Evolutionary conservation across 768 basidiomycete genomes (phyloP).

Genomic region (Sporobolomyces pararoseus): DNA sequence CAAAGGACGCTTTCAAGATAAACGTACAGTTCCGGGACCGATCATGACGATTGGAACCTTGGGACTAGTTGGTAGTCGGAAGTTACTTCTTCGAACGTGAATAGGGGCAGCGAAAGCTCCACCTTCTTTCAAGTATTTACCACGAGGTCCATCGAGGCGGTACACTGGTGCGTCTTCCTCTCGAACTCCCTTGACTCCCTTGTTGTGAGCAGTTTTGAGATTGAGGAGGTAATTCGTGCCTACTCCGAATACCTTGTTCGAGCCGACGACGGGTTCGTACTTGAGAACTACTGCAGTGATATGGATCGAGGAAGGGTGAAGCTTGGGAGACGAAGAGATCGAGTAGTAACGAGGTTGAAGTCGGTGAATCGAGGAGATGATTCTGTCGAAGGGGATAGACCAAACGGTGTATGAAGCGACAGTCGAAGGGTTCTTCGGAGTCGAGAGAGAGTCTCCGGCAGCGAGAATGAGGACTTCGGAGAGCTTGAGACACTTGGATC

Average conservation of each 20-base stretch:
- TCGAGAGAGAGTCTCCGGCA: constrained; percentile 68
- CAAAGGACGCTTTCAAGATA: neutral
- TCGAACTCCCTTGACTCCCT: constrained; percentile 44
- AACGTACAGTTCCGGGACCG: constrained; percentile 90
- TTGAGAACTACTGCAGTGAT: constrained; percentile 93
- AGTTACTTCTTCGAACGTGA: constrained; percentile 92
- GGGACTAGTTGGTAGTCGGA: constrained; percentile 93
- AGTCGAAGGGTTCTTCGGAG: constrained; percentile 53
- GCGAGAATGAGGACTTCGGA: constrained; percentile 89
- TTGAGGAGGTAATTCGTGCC: constrained; percentile 94
- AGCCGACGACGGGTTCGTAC: constrained; percentile 62
- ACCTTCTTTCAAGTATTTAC: constrained; percentile 66
- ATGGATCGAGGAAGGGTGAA: constrained; percentile 83
- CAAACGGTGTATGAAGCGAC: constrained; percentile 71
- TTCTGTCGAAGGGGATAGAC: constrained; percentile 93
- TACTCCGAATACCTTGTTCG: constrained; percentile 77
- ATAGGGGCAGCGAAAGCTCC: constrained; percentile 74
- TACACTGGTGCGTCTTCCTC: constrained; percentile 61
- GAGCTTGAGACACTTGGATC: constrained; percentile 70
- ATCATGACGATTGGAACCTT: constrained; percentile 99
- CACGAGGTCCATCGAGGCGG: constrained; percentile 83
- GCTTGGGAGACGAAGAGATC: constrained; percentile 93
- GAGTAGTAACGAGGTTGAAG: constrained; percentile 98
- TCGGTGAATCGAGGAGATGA: constrained; percentile 87
- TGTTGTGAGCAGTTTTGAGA: constrained; percentile 69